Base-by-base conservation (phyloP, 768 basidiomycete species). In the Macrolepiota dolichaula region DNA sequence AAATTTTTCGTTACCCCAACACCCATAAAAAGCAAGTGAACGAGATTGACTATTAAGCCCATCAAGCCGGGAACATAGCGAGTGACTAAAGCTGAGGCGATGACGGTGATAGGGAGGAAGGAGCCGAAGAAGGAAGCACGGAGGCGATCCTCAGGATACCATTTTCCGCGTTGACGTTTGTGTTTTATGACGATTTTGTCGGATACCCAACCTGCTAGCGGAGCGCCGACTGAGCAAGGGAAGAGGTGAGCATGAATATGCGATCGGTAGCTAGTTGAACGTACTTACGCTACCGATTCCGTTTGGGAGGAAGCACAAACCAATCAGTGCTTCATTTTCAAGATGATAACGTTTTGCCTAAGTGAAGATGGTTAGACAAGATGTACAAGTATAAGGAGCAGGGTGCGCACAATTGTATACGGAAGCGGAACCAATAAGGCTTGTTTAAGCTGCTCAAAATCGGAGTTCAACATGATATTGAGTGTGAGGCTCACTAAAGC, bases 101-200 rank as follows among this genome's bases (percentile, higher is more conserved):
- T 67, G 1, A 85, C 69, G 0, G 86, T 82, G 0, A 85, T 25
- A 0, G 88, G 90, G 3, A 81, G 74, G 29, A 88, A 72, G 17
- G 82, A 77, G 9, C 83, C 82, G 5, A 76, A 64, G 36, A 84
- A 68, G 1, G 81, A 74, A 1, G 78, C 85, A 1, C 84, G 78
- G 25, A 90, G 76, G 4, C 88, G 82, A 64, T 88, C 89, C 69
- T 91, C 88, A 0, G 88, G 88, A 46, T 83, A 80, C 86, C 85
- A 89, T 2, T 73, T 63, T 1, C 86, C 86, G 0, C 78, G 77
- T 4, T 73, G 67, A 47, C 75, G 71, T 22, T 80, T 79, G 71
- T 81, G 85, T 46, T 66, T 68, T 15, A 79, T 73, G 13, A 91
- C 74, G 0, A 79, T 72, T 24, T 64, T 62, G 69, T 91, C 89